Evolutionary conservation across 2,329 filamentous ascomycete genomes (phyloP), one percentile per base, ranked within the genome.

Genomic region (Claviceps maximensis): DNA sequence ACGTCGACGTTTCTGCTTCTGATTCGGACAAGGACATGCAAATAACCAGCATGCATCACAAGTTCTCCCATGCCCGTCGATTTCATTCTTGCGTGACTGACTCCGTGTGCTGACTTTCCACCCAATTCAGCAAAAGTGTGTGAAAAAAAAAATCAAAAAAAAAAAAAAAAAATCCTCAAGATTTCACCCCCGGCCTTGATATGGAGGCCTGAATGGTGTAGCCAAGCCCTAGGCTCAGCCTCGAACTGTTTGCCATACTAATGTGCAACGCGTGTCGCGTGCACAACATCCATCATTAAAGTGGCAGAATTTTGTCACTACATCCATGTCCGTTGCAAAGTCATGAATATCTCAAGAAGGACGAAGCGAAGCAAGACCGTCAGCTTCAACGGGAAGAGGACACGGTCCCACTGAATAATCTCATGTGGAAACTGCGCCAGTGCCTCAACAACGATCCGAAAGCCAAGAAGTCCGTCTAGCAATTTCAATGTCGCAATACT

Each of bases 331-430:
- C 49, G 7, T 50, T n/a, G 23, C 6, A 23, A 19, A 47, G 27
- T 23, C 36, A 44, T 52, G 42, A 47, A 21, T n/a, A 12, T 9
- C 6, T 19, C 21, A 13, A 67, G 68, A 67, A 72, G 65, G 61
- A 57, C 56, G 64, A 72, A 72, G 70, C 70, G 69, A 71, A 66
- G 63, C 63, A 63, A 64, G 58, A 17, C 36, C 36, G 50, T 12
- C 31, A 36, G 29, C 47, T 49, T 36, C 53, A 53, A 51, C 25
- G n/a, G 50, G 23, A 27, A 50, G 40, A n/a, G 10, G 41, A 23
- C 46, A 33, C 27, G 25, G 23, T 31, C 19, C 13, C 23, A 31
- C 44, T 33, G 21, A 23, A 46, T n/a, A 21, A 33, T 40, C 33
- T 45, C 29, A 29, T 19, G 23, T 31, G 38, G 29, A 47, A 40